phyloP scores from a whole-genome alignment of 2,329 filamentous ascomycete species.

The Nakataea oryzae region DNA sequence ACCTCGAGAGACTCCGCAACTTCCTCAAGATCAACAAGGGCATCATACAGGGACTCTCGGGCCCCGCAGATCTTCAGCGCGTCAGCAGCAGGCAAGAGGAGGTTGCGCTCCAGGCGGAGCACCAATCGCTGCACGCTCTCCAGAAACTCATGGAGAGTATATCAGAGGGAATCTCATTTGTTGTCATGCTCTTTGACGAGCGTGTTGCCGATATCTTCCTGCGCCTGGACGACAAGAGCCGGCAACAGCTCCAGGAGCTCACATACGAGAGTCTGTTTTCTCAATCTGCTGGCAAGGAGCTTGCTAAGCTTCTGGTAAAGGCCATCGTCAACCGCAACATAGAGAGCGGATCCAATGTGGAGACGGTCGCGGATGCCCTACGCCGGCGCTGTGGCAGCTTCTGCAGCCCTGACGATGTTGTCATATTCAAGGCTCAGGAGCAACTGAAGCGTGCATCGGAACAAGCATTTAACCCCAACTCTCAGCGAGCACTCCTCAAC shows the following conservation, averaged over 20 bases:
- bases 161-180: slow-evolving; percentile 93
- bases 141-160: slow-evolving; percentile 81
- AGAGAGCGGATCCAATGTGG: slow-evolving; percentile 90
- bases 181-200: slow-evolving; percentile 90
- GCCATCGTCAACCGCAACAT: slow-evolving; percentile 98
- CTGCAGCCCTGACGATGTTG: slow-evolving; percentile 92
- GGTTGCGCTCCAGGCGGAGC: slow-evolving; percentile 83
- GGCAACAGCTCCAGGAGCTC: slow-evolving; percentile 60
- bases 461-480: slow-evolving; percentile 62
- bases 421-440: slow-evolving; percentile 97
- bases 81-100: slow-evolving; percentile 80
- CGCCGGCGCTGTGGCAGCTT: slow-evolving; percentile 90
- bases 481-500: slow-evolving; percentile 69
- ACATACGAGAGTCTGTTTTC: slow-evolving; percentile 88
- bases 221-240: slow-evolving; percentile 59
- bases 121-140: slow-evolving; percentile 80
- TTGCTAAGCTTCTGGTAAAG: slow-evolving; percentile 91
- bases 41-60: slow-evolving; percentile 90
- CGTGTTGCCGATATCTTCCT: slow-evolving; percentile 78
- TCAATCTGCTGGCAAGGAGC: slow-evolving; percentile 65
- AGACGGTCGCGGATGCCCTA: slow-evolving; percentile 92
- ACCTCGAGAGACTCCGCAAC: slow-evolving; percentile 64
- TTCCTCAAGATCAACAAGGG: slow-evolving; percentile 83
- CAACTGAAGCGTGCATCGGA: slow-evolving; percentile 83
- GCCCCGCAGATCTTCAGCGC: slow-evolving; percentile 72